Evolutionary conservation across 768 basidiomycete genomes (phyloP), one percentile per base, ranked within the genome.

Genomic region (Cystoderma amianthinum): DNA sequence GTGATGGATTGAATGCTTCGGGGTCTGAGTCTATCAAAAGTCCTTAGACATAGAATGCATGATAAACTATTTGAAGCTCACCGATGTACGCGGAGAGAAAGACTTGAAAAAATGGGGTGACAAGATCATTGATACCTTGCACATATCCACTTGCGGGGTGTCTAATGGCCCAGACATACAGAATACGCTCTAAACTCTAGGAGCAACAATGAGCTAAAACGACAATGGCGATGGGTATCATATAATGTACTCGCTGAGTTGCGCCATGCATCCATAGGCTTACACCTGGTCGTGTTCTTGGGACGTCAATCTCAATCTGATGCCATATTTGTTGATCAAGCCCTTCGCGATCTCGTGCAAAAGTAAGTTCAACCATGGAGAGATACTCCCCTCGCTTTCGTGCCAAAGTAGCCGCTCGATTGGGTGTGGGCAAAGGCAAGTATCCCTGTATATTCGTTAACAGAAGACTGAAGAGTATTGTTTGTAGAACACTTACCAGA

Each of bases 91-190:
- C 83, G 22, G 88, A 90, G 20, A 99, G 71, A 58, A 98, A 99
- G 3, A 98, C 90, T 63, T 98, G 88, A 56, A 95, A 97, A 65
- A 99, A 99, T 0, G 96, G 96, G 3, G 91, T 95, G 1, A 83
- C 96, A 24, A 99, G 82, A 59, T 99, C 96, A 60, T 99, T 98
- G 62, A 99, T 99, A 18, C 96, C 96, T 62, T 99, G 96, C 4
- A 99, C 96, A 61, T 99, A 98, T 7, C 96, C 96, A 45, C 89
- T 93, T 3, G 96, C 95, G 0, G 96, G 96, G 67, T 98, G 96
- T 49, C 96, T 80, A 55, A 98, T 96, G 10, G 96, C 96, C 95
- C 96, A 98, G 13, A 99, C 94, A 52, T 98, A 99, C 22, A 99
- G 67, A 44, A 99, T 92, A 38, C 93, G 76, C 63, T 98, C 96